A percentile compares a stretch with the other conserved stretches of the same genome.
Evolutionary conservation across 345 rosid genomes (phyloP).

Genomic region (Sisymbrium altissimum): DNA sequence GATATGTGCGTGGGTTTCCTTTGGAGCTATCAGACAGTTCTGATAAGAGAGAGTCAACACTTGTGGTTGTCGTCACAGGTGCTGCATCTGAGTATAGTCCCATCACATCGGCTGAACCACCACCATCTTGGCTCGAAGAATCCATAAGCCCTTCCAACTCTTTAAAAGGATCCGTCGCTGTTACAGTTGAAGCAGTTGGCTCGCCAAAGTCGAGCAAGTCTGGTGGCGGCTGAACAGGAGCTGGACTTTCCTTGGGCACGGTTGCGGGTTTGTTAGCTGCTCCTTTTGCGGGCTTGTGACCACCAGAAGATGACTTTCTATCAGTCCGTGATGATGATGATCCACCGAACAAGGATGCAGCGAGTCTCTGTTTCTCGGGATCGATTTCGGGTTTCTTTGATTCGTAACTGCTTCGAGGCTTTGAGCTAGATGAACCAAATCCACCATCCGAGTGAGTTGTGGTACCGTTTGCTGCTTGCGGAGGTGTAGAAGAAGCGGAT

Average conservation of each 20-base stretch:
- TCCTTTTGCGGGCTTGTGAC: constrained; percentile 51
- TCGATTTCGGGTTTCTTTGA: constrained; percentile 67
- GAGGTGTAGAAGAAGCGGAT: constrained; percentile 49
- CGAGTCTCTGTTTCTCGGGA: constrained; percentile 95
- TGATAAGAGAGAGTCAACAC: constrained; percentile 30
- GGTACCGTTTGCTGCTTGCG: constrained; percentile 51
- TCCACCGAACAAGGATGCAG: constrained; percentile 91
- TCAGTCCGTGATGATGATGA: constrained; percentile 54
- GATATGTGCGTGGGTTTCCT: constrained; percentile 22
- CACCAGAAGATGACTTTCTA: constrained; percentile 52
- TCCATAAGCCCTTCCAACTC: constrained; percentile 85
- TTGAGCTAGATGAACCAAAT: constrained; percentile 43
- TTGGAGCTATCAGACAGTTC: constrained; percentile 33
- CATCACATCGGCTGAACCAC: constrained; percentile 30
- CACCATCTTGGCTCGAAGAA: constrained; percentile 34
- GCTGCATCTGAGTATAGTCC: constrained; percentile 48
- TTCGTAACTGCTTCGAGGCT: constrained; percentile 50
- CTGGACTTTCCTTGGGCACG: constrained; percentile 38
- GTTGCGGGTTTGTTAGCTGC: constrained; percentile 36
- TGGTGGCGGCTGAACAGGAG: constrained; percentile 60
- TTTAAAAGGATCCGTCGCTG: constrained; percentile 70
- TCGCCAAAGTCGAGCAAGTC: constrained; percentile 93
- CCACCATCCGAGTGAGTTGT: constrained; percentile 38
- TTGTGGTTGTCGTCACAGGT: constrained; percentile 27
- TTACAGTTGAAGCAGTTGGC: constrained; percentile 39